Conservation (phyloP, 2,329 filamentous ascomycete genomes). For the Cercospora berteroae region DNA sequence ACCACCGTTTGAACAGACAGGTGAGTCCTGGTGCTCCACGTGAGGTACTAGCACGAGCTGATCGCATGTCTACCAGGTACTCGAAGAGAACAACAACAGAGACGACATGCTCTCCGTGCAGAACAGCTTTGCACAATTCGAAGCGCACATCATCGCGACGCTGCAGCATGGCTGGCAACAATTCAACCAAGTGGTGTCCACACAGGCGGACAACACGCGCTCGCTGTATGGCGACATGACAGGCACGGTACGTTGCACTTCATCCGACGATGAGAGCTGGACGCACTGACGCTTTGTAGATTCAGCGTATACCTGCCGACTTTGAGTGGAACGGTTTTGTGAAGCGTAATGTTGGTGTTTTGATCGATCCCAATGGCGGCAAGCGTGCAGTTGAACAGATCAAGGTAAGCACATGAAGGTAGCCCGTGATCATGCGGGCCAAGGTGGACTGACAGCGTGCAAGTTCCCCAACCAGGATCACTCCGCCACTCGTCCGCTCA, state of each 20-base stretch:
- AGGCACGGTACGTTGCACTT: slow-evolving; percentile 45
- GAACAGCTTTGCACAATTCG: slow-evolving; percentile 82
- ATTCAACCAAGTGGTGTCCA: slow-evolving; percentile 76
- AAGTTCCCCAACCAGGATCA: slow-evolving; percentile 87
- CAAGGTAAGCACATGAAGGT: slow-evolving; percentile 29
- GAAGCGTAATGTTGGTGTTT: slow-evolving; percentile 64
- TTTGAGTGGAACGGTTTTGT: slow-evolving; percentile 92
- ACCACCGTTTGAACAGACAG: slow-evolving; percentile 85
- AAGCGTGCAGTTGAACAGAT: slow-evolving; percentile 72
- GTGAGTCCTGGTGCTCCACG: neutral
- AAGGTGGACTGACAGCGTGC: neutral
- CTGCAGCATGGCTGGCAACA: slow-evolving; percentile 79
- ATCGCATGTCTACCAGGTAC: slow-evolving; percentile 47
- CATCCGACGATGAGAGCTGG: neutral
- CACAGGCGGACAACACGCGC: slow-evolving; percentile 77
- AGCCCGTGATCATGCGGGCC: neutral
- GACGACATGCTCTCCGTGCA: slow-evolving; percentile 92
- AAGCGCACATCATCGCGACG: slow-evolving; percentile 78
- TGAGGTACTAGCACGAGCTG: neutral
- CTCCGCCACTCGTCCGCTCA: slow-evolving; percentile 71
- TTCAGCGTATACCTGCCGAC: slow-evolving; percentile 74
- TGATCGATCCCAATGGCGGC: slow-evolving; percentile 75
- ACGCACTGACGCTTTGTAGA: slow-evolving; percentile 27
- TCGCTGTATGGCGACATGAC: slow-evolving; percentile 83
- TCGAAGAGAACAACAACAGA: slow-evolving; percentile 93